A percentile compares a stretch with the other conserved stretches of the same genome.
Conservation (phyloP, 2,329 filamentous ascomycete genomes). For the Exophiala sp. region DNA sequence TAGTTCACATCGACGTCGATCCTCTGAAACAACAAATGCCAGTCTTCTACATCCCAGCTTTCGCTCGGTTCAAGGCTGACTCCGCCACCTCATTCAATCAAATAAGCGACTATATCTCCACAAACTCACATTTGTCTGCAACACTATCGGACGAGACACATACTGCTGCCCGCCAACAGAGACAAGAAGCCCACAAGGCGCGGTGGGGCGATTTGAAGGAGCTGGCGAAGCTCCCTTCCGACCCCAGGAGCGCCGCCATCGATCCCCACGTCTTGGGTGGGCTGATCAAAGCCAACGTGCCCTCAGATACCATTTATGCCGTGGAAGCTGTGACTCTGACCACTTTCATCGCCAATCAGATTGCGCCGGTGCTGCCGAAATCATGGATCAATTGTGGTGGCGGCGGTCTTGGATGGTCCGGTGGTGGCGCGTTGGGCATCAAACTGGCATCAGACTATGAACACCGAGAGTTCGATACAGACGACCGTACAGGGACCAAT, state of each 20-base stretch:
- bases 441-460: conserved; percentile 60
- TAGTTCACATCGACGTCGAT: conserved; percentile 62
- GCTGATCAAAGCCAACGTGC: conserved; percentile 52
- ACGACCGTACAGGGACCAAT: conserved; percentile 28
- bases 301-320: conserved; percentile 64
- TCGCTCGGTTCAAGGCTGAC: conserved; percentile 62
- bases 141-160: conserved; percentile 36
- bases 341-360: conserved; percentile 60
- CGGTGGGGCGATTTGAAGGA: conserved; percentile 56
- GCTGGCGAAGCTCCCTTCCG: conserved; percentile 48
- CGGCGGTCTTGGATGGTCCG: conserved; percentile 74
- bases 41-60: conserved; percentile 63
- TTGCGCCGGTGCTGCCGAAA: conserved; percentile 61
- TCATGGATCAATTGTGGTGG: conserved; percentile 77
- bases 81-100: conserved; percentile 61
- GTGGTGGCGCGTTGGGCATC: conserved; percentile 67
- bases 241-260: conserved; percentile 53
- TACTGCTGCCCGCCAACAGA: conserved; percentile 30
- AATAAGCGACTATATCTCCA: conserved; percentile 56
- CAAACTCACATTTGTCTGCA: conserved; percentile 40
- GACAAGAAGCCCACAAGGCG: conserved; percentile 52
- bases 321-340: conserved; percentile 74
- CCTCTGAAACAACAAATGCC: conserved; percentile 68
- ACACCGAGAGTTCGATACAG: conserved; percentile 36
- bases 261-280: conserved; percentile 54